These are phyloP conservation scores for Xylariales sp. DNA, from an alignment of 2,329 filamentous ascomycete genomes.

Conservation along the genomic window DNA sequence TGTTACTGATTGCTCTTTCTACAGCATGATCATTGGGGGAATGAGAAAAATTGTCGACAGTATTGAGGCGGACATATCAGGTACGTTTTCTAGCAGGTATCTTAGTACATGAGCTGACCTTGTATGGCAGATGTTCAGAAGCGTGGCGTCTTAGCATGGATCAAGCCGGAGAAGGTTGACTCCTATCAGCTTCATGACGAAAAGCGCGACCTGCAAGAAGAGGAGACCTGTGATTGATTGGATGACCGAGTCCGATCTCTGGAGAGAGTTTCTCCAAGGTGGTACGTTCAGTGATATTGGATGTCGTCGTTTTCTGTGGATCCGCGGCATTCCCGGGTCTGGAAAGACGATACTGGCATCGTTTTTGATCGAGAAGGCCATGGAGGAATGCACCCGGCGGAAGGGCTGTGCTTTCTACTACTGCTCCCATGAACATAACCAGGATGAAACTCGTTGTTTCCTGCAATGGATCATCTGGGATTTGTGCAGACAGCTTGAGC, in stretches of 20 bases:
- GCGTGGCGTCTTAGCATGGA: neutral
- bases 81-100: too few species aligned
- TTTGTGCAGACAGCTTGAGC: conserved; percentile 17
- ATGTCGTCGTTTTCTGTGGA: conserved; percentile 9
- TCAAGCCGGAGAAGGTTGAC: neutral
- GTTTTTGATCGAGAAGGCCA: conserved; percentile 19
- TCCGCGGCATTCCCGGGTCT: conserved; percentile 20
- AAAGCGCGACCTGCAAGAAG: neutral
- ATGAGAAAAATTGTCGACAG: too few species aligned
- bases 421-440: conserved; percentile 21
- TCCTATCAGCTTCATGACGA: neutral
- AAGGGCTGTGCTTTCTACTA: conserved; percentile 24
- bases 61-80: too few species aligned
- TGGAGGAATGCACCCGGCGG: conserved; percentile 11
- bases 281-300: neutral
- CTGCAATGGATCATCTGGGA: conserved; percentile 21
- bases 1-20: too few species aligned
- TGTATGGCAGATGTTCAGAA: neutral
- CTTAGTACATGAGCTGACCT: neutral
- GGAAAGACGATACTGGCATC: conserved; percentile 26
- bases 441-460: conserved; percentile 23
- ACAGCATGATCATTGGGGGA: too few species aligned
- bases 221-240: conserved; percentile 3
- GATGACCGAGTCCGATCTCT: neutral
- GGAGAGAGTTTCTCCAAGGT: neutral